Percentiles rank a stretch among this genome's conserved stretches.
These are phyloP conservation scores for Ramaria sp. DNA, from an alignment of 768 basidiomycete genomes.

Conservation along the genomic window DNA sequence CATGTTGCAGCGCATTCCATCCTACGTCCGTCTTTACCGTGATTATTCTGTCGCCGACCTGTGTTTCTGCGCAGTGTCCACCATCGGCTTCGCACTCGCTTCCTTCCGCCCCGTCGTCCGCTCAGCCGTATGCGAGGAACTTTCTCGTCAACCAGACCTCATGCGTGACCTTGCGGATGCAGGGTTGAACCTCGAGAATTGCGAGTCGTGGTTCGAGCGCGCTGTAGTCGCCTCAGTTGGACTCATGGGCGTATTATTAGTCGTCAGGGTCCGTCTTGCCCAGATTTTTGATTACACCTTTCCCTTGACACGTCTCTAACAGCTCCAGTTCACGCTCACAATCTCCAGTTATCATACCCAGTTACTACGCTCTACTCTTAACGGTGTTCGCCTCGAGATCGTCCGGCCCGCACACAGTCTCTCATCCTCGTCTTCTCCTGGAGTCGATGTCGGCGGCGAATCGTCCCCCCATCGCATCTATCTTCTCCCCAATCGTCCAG, in stretches of 20 bases:
- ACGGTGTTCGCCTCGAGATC: constrained; percentile 18
- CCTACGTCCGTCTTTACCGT: constrained; percentile 68
- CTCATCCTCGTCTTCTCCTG: constrained; percentile 12
- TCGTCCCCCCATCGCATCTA: constrained; percentile 47
- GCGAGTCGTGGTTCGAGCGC: constrained; percentile 68
- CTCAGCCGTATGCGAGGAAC: constrained; percentile 58
- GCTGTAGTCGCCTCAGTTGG: constrained; percentile 49
- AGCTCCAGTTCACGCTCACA: constrained; percentile 72
- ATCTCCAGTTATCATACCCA: constrained; percentile 55
- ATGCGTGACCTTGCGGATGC: constrained; percentile 59
- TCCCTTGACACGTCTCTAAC: not conserved
- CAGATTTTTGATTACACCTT: not conserved
- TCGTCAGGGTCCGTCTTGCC: constrained; percentile 40
- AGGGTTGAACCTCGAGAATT: constrained; percentile 69
- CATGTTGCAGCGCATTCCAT: constrained; percentile 41
- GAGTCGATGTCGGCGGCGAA: constrained; percentile 14
- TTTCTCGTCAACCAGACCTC: constrained; percentile 65
- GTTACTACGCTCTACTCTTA: constrained; percentile 26
- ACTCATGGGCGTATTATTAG: constrained; percentile 47
- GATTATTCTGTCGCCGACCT: constrained; percentile 77
- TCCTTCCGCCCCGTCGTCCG: constrained; percentile 46
- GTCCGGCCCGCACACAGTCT: constrained; percentile 13
- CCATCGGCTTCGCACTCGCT: constrained; percentile 44
- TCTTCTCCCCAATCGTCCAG: constrained; percentile 37
- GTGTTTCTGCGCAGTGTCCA: constrained; percentile 51